phyloP scores from a whole-genome alignment of 768 basidiomycete species.

The Pleurotus tuber-regium region DNA sequence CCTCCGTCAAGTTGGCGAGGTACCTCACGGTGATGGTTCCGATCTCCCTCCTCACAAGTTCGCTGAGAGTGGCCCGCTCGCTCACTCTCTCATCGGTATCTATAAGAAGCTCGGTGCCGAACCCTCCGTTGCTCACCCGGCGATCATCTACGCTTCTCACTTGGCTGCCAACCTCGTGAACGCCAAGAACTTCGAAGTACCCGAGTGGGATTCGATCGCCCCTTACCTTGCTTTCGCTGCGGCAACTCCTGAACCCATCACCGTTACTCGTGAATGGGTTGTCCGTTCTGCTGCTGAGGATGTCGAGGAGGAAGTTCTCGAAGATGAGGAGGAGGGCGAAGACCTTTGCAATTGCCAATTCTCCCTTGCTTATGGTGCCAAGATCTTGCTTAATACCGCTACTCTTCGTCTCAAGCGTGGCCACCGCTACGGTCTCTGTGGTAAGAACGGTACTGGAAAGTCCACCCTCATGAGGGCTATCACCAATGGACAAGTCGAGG shows the following conservation, averaged over 20 bases:
- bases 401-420: slow-evolving; percentile 97
- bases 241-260: slow-evolving; percentile 60
- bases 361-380: slow-evolving; percentile 98
- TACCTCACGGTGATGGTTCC: slow-evolving; percentile 87
- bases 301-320: slow-evolving; percentile 61
- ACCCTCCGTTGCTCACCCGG: slow-evolving; percentile 54
- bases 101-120: slow-evolving; percentile 83
- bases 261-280: slow-evolving; percentile 80
- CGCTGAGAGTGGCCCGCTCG: slow-evolving; percentile 66
- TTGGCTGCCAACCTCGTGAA: slow-evolving; percentile 88
- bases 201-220: slow-evolving; percentile 82
- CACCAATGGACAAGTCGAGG: slow-evolving; percentile 93
- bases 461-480: slow-evolving; percentile 93
- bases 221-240: slow-evolving; percentile 72
- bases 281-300: slow-evolving; percentile 85
- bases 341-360: slow-evolving; percentile 99
- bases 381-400: slow-evolving; percentile 96
- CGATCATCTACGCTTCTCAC: slow-evolving; percentile 66
- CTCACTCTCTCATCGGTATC: slow-evolving; percentile 63
- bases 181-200: slow-evolving; percentile 87
- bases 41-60: slow-evolving; percentile 84
- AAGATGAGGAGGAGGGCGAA: slow-evolving; percentile 97
- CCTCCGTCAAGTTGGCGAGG: slow-evolving; percentile 92
- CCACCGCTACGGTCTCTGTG: slow-evolving; percentile 97
- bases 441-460: slow-evolving; percentile 99